Evolutionary conservation across 1,284 basidiomycete species (phyloP), one percentile per base, ranked within the genome.

Genomic region (Melanopsichium pennsylvanicum): DNA sequence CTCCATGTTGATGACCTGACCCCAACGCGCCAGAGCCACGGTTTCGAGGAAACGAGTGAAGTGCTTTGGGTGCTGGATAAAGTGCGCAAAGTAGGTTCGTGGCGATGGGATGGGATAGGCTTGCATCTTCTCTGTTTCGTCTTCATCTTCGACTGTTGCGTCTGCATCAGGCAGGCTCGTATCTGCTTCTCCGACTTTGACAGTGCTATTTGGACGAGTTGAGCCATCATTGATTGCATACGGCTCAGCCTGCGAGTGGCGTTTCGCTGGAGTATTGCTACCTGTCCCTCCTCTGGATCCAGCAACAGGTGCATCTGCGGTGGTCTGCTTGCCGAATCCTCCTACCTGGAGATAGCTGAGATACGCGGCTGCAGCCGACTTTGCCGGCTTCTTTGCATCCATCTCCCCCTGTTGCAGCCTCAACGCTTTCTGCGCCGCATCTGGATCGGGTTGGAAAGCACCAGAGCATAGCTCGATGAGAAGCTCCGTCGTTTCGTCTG

Each of bases 391-490:
- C 22, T 44, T 34, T 26, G 55, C 25, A 4, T 38, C 45, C 12
- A 26, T 15, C 29, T 27, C 26, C 29, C 27, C 34, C 26, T 54
- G 31, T 29, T 39, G 39, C 16, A 37, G 16, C 1, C 35, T 16
- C 21, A 46, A 15, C 15, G 25, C 27, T 32, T 22, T 36, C 5
- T 39, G 46, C 16, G 37, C 32, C 9, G 39, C 47, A 33, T 63
- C 47, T 4, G 59, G 51, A 18, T 42, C 42, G 3, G 74, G 58
- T 5, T 58, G 38, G 36, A 74, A 76, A 8, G n/a, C 86, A 47
- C 88, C 89, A 0, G 91, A 91, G 79, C 95, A 97, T 0, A 97
- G 85, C 75, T 97, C 93, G 56, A 97, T 91, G 10, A 98, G 86
- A 0, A 97, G 84, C 46, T 91, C 87, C 0, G 94, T 97, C 0